Evolutionary conservation across 768 basidiomycete genomes (phyloP).

Genomic region (Boletus reticulatus): DNA sequence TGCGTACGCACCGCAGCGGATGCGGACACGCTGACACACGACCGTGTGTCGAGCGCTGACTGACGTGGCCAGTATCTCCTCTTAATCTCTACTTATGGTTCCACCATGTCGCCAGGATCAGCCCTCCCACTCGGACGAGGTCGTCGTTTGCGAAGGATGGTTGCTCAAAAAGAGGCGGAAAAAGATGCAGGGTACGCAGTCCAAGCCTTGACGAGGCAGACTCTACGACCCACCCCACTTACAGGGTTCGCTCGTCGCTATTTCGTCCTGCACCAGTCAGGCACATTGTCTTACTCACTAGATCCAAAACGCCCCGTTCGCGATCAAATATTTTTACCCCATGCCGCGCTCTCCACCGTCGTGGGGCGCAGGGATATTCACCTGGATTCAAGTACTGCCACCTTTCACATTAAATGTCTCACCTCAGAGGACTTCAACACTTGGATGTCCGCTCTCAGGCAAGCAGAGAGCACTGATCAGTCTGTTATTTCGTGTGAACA

Average conservation of each 20-base stretch:
- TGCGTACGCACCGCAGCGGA: not conserved
- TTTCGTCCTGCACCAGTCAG: conserved; percentile 67
- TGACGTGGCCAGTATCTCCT: no score
- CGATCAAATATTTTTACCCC: conserved; percentile 63
- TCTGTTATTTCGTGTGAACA: conserved; percentile 17
- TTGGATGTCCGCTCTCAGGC: conserved; percentile 81
- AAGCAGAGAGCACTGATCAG: conserved; percentile 12
- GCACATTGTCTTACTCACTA: conserved; percentile 72
- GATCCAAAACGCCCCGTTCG: conserved; percentile 69
- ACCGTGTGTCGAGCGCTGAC: not conserved
- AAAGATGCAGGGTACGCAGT: conserved; percentile 74
- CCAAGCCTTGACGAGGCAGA: not conserved
- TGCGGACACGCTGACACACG: not conserved
- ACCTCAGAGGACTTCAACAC: conserved; percentile 62
- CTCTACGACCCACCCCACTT: not conserved
- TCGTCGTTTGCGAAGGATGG: conserved; percentile 67
- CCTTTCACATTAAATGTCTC: conserved; percentile 83
- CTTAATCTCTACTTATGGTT: conserved; percentile 7
- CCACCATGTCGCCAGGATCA: not conserved
- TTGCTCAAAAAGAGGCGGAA: conserved; percentile 83
- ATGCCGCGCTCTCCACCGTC: conserved; percentile 76
- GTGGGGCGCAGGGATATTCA: conserved; percentile 78
- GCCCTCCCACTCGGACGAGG: conserved; percentile 10
- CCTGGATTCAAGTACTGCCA: conserved; percentile 70
- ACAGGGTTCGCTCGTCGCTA: conserved; percentile 84